These are phyloP conservation scores for Fusarium multiceps DNA, from an alignment of 2,329 filamentous ascomycete species.

Conservation along the genomic window DNA sequence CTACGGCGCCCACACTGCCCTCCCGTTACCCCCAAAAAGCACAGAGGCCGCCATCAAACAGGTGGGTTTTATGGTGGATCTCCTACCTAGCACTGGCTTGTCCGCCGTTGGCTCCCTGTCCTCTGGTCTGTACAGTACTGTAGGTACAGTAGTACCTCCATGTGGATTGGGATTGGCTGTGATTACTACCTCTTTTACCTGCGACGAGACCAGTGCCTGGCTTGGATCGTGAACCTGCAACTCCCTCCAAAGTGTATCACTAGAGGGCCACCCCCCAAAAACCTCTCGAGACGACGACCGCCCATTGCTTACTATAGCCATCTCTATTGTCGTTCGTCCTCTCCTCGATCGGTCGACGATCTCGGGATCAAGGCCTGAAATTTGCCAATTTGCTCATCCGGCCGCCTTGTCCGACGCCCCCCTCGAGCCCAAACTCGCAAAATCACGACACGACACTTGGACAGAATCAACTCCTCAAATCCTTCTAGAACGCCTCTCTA, in stretches of 20 bases:
- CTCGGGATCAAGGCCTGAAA: conserved; percentile 29
- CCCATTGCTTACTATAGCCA: conserved; percentile 35
- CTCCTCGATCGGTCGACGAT: conserved; percentile 31
- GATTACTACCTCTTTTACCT: conserved; percentile 35
- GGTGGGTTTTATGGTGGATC: conserved; percentile 43
- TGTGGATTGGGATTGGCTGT: conserved; percentile 26
- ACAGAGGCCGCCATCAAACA: conserved; percentile 41
- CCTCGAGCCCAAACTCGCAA: conserved; percentile 40
- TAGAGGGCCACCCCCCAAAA: conserved; percentile 31
- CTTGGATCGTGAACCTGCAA: conserved; percentile 46
- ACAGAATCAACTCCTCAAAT: conserved; percentile 30
- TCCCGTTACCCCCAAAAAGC: conserved; percentile 35
- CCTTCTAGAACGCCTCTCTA: conserved; percentile 19
- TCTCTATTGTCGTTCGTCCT: conserved; percentile 20
- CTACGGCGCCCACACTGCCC: conserved; percentile 31
- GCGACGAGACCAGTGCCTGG: conserved; percentile 38
- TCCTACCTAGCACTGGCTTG: conserved; percentile 39
- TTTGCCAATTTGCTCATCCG: conserved; percentile 33
- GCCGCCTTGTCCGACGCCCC: conserved; percentile 31
- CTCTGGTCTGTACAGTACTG: conserved; percentile 4
- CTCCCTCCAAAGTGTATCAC: conserved; percentile 40
- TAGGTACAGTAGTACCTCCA: conserved; percentile 22
- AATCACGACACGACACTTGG: conserved; percentile 37
- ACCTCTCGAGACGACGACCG: conserved; percentile 36
- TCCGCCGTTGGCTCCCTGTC: conserved; percentile 36